These are phyloP conservation scores for Blepharisma stoltei DNA, from an alignment of 73 alveolate genomes.

Conservation along the genomic window DNA sequence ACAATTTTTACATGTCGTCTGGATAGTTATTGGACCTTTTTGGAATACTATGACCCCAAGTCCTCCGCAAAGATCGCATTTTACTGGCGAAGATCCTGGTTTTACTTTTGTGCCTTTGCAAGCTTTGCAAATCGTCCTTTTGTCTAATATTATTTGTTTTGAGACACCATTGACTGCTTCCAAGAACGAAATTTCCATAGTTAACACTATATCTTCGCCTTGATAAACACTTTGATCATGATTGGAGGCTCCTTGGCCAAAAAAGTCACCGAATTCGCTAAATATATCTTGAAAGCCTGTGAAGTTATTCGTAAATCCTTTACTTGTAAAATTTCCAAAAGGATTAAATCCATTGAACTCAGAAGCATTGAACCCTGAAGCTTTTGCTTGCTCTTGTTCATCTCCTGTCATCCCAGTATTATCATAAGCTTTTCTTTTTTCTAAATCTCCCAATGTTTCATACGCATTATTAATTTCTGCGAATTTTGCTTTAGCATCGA, in stretches of 20 bases:
- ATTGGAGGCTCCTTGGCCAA: conserved; percentile 55
- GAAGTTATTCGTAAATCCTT: conserved; percentile 8
- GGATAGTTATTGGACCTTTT: conserved; percentile 72
- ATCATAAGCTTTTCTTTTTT: conserved; percentile 74
- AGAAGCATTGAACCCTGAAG: conserved; percentile 51
- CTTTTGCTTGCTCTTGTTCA: conserved; percentile 71
- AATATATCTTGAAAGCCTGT: conserved; percentile 59
- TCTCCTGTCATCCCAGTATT: conserved; percentile 81
- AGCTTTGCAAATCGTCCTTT: conserved; percentile 62
- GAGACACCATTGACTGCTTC: conserved; percentile 75
- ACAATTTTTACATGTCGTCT: conserved; percentile 70
- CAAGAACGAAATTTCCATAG: conserved; percentile 67
- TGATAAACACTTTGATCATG: conserved; percentile 39
- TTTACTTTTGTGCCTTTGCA: conserved; percentile 74
- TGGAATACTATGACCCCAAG: conserved; percentile 60
- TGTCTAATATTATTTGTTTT: conserved; percentile 53
- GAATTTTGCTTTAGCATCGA: conserved; percentile 70
- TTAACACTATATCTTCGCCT: conserved; percentile 58
- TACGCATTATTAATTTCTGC: conserved; percentile 66
- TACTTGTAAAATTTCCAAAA: not conserved
- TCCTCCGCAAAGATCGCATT: conserved; percentile 77
- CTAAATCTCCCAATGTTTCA: conserved; percentile 62
- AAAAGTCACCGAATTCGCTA: conserved; percentile 35
- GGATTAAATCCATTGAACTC: conserved; percentile 13
- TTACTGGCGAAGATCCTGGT: conserved; percentile 79